These are phyloP conservation scores for Blastobotrys attinorum DNA, from an alignment of 805 yeast species.

Conservation along the genomic window DNA sequence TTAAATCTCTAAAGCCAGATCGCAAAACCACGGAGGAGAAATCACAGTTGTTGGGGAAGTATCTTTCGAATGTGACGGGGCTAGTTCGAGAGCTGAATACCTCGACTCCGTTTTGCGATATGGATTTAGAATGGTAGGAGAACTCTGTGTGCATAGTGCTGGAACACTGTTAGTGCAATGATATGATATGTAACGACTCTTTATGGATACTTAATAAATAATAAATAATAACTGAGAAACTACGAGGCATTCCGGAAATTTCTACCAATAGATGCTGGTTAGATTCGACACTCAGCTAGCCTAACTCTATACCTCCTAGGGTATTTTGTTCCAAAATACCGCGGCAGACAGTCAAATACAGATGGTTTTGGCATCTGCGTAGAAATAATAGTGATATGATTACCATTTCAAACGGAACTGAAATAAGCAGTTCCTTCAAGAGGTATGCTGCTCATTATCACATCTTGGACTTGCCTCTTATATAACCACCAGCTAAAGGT, in stretches of 20 bases:
- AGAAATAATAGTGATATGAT: no score
- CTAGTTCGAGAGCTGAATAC: constrained; percentile 39
- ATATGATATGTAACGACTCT: background rate
- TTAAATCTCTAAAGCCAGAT: constrained; percentile 13
- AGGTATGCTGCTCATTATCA: no score
- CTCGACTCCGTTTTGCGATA: constrained; percentile 43
- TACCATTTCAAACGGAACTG: no score
- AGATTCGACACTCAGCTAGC: no score
- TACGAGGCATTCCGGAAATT: background rate
- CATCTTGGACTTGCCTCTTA: background rate
- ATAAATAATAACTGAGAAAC: background rate
- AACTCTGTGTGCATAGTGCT: background rate
- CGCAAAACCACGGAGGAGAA: constrained; percentile 39
- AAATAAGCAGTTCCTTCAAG: no score
- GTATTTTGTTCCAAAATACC: no score
- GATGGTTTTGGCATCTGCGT: no score
- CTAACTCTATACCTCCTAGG: no score
- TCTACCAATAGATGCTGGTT: no score
- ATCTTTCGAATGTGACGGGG: constrained; percentile 38
- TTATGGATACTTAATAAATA: background rate
- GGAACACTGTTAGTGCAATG: background rate
- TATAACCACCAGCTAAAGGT: background rate
- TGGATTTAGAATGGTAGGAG: constrained; percentile 39
- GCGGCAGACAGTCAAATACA: no score
- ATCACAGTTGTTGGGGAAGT: constrained; percentile 34